Base-by-base conservation (phyloP, 2,329 filamentous ascomycete genomes). In the Bipolaris bicolor region DNA sequence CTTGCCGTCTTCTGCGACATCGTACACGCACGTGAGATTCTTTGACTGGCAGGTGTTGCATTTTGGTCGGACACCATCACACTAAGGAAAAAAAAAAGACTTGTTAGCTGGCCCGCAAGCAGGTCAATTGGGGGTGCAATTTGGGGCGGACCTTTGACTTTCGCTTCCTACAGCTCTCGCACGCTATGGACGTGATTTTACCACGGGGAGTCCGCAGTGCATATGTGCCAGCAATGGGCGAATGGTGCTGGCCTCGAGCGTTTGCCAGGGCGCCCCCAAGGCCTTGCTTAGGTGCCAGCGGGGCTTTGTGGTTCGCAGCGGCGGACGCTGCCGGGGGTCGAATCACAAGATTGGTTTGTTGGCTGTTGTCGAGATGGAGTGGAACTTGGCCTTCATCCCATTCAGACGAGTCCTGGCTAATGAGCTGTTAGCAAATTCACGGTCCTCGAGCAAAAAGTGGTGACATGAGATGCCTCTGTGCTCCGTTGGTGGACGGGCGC, bases 41-140 rank as follows among this genome's bases (percentile, higher is more conserved):
- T 77, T 77, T 18, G 72, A 70, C 40, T 75, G 72, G 52, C 74
- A 77, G 2, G 74, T 77, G 55, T 77, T 77, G 62, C 74, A 77
- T 57, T 75, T 75, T 20, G 74, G 74, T 46, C 74, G 60, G 15
- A 77, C 69, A 13, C 74, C 74, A 52, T 77, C 74, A 54, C 74
- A 77, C 74, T 77, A n/a, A n/a, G n/a, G n/a, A 4, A 10, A 11
- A 31, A 13, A 37, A 9, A 46, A 33, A 18, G 47, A 11, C 43
- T 7, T 7, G 37, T 70, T 57, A 70, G 65, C 34, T 49, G 29
- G 29, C 29, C 29, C 10, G 29, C 10, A 1, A 31, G 29, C 29
- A 31, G 10, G 29, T 31, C 29, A 31, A 31, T 31, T 31, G 10
- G 29, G 29, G 3, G 29, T 5, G 10, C 29, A 13, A 10, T 13